These are phyloP conservation scores for Saturnispora dispora DNA, from an alignment of 805 yeast species.

Conservation along the genomic window DNA sequence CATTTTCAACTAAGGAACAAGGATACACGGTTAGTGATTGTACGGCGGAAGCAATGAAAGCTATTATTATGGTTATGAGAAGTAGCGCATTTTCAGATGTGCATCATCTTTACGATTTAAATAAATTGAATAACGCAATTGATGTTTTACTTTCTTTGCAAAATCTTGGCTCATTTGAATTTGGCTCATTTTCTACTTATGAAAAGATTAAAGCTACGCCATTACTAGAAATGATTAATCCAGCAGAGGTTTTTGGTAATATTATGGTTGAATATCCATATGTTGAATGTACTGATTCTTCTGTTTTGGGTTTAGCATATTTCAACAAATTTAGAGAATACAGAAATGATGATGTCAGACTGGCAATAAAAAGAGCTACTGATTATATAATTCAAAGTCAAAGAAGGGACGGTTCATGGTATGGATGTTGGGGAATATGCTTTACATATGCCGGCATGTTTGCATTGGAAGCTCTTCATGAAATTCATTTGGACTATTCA, in stretches of 20 bases:
- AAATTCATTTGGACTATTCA: constrained; percentile 54
- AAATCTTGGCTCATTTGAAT: constrained; percentile 68
- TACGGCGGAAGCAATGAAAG: constrained; percentile 92
- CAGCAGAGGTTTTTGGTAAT: constrained; percentile 97
- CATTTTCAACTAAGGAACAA: constrained; percentile 89
- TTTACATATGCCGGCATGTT: constrained; percentile 95
- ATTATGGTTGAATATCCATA: constrained; percentile 98
- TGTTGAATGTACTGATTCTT: constrained; percentile 96
- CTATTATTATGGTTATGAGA: constrained; percentile 82
- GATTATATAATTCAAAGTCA: constrained; percentile 64
- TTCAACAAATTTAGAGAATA: constrained; percentile 62
- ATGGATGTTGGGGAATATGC: constrained; percentile 98
- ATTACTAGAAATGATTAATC: constrained; percentile 67
- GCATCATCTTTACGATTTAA: constrained; percentile 34
- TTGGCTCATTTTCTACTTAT: constrained; percentile 88
- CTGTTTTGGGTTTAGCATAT: constrained; percentile 78
- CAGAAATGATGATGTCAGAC: constrained; percentile 51
- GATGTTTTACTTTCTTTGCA: constrained; percentile 72
- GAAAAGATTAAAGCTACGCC: constrained; percentile 80
- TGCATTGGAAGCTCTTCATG: constrained; percentile 83
- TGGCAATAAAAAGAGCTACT: constrained; percentile 69
- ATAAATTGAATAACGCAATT: constrained; percentile 54
- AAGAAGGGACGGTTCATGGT: constrained; percentile 85
- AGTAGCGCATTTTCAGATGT: constrained; percentile 42
- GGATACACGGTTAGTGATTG: constrained; percentile 97